Evolutionary conservation across 306 rosid genomes (phyloP), one percentile per base, ranked within the genome.

Genomic region (Prunus campanulata): DNA sequence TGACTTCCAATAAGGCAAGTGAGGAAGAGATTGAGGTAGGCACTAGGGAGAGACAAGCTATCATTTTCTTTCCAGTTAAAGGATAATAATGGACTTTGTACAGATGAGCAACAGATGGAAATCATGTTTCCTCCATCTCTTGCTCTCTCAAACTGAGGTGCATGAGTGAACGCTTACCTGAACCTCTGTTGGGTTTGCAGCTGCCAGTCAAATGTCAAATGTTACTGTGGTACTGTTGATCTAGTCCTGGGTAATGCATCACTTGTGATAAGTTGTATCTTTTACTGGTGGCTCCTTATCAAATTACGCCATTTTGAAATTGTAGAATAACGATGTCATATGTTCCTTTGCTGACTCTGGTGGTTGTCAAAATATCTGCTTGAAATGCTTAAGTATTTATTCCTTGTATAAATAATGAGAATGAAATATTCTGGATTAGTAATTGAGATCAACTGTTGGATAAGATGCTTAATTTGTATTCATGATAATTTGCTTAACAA

Each of bases 1-100:
- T 65, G 25, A 48, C 72, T 22, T 68, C 56, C 72, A 24, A 14
- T 68, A 13, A 68, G 57, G 72, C 35, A 47, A 68, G 55, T 5
- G 14, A 47, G 57, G 56, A 16, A 48, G 39, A 5, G 44, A 27
- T 6, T 20, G 52, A 12, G 35, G 72, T 66, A 19, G 44, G 44
- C 44, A 39, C 44, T 39, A 39, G 49, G 27, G 25, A 11, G 50
- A 4, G 50, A 35, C 14, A 19, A 68, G 11, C 11, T 24, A 47
- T 20, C 55, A 49, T 68, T 46, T 3, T 46, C 56, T 2, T 66
- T 63, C 70, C 70, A 66, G 12, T 42, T 42, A 66, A 66, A 42
- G 11, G 52, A 39, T 66, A 9, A 16, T 1, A n/a, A 19, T 39
- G 42, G 71, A 44, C 27, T 44, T n/a, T 66, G 54, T 20, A 66